phyloP scores from a whole-genome alignment of 2,329 filamentous ascomycete genomes.

The Exophiala sideris region DNA sequence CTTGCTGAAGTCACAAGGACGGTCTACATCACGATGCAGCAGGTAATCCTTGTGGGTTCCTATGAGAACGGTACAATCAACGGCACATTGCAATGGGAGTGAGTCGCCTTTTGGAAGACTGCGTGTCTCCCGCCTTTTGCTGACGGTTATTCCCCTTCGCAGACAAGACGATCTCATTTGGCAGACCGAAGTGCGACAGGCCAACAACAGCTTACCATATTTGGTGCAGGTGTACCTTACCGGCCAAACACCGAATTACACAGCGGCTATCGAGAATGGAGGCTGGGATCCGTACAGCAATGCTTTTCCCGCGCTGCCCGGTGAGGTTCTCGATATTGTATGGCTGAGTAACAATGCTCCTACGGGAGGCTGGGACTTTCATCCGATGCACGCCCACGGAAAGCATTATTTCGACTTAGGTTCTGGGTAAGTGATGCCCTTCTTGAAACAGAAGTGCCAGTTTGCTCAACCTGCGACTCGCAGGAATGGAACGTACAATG shows the following conservation, averaged over 20 bases:
- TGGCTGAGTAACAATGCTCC: conserved; percentile 38
- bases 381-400: conserved; percentile 49
- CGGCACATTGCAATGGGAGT: conserved; percentile 29
- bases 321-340: conserved; percentile 48
- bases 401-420: conserved; percentile 47
- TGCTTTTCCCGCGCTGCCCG: conserved; percentile 39
- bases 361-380: conserved; percentile 36
- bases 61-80: conserved; percentile 23
- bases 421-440: conserved; percentile 31
- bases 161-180: conserved; percentile 45
- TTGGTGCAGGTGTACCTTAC: conserved; percentile 46
- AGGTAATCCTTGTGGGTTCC: conserved; percentile 24
- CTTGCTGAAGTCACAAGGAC: conserved; percentile 49
- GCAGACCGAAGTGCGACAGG: conserved; percentile 38
- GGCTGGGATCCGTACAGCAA: conserved; percentile 41
- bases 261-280: conserved; percentile 37
- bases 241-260: conserved; percentile 40
- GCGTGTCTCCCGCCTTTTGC: neutral
- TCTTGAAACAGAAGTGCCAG: neutral
- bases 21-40: conserved; percentile 44
- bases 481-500: conserved; percentile 43
- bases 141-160: conserved; percentile 1
- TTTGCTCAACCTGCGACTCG: neutral
- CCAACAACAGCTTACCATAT: conserved; percentile 37
- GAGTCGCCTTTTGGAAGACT: neutral